These are phyloP conservation scores for Ophiostoma sp. DNA, from an alignment of 2,329 filamentous ascomycete species.

Conservation along the genomic window DNA sequence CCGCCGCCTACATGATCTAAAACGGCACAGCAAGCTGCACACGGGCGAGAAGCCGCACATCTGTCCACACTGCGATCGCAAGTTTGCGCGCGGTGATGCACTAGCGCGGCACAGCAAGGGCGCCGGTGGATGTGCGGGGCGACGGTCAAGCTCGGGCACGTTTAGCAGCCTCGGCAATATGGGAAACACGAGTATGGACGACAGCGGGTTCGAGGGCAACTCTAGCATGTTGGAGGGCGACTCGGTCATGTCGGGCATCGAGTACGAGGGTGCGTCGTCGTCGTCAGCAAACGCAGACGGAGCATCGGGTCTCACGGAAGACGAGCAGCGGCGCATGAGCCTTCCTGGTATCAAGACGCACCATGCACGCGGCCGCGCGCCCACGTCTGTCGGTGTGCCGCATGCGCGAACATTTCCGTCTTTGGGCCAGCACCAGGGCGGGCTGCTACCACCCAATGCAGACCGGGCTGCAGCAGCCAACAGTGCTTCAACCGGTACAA, in stretches of 20 bases:
- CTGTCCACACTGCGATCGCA: slow-evolving; percentile 88
- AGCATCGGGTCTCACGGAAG: slow-evolving; percentile 34
- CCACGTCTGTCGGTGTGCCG: not conserved
- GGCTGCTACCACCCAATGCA: slow-evolving; percentile 20
- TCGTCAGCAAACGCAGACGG: not conserved
- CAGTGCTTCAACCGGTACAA: not conserved
- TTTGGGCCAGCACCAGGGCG: slow-evolving; percentile 42
- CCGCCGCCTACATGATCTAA: slow-evolving; percentile 85
- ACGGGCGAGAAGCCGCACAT: slow-evolving; percentile 94
- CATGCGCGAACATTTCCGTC: slow-evolving; percentile 40
- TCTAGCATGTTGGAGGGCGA: slow-evolving; percentile 36
- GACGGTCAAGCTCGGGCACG: slow-evolving; percentile 76
- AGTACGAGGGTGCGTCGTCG: slow-evolving; percentile 43
- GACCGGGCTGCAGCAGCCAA: slow-evolving; percentile 25
- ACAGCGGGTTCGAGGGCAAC: slow-evolving; percentile 33
- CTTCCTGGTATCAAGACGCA: slow-evolving; percentile 68
- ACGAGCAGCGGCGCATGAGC: slow-evolving; percentile 59
- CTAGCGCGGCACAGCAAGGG: slow-evolving; percentile 93
- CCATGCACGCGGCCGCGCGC: slow-evolving; percentile 51
- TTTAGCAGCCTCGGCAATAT: slow-evolving; percentile 55
- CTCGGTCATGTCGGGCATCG: slow-evolving; percentile 50
- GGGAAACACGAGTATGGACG: slow-evolving; percentile 4
- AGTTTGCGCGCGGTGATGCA: slow-evolving; percentile 92
- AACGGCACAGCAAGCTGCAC: slow-evolving; percentile 92
- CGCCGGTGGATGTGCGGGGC: slow-evolving; percentile 87